Percentiles rank a stretch among this genome's conserved stretches.
phyloP scores from a whole-genome alignment of 352 stramenopile genomes.

The Pythium chondricola region DNA sequence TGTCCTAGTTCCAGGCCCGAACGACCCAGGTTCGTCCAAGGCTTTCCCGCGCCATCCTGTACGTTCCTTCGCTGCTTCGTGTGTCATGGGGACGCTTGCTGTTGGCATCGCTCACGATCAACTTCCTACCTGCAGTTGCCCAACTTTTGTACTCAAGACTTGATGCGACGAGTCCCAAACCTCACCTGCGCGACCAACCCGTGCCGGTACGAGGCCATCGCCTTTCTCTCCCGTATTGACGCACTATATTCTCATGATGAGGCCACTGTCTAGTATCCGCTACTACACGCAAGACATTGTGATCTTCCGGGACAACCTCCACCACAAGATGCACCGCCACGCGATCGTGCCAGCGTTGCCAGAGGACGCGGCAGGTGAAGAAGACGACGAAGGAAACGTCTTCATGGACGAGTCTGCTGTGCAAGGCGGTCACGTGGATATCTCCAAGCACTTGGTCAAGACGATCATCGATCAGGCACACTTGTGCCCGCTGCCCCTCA shows the following conservation, averaged over 20 bases:
- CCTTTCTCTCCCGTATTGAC: background rate
- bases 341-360: constrained; percentile 57
- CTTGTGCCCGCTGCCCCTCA: constrained; percentile 85
- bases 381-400: constrained; percentile 24
- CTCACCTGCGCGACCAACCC: constrained; percentile 88
- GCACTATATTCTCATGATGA: background rate
- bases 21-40: constrained; percentile 82
- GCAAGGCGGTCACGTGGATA: constrained; percentile 48
- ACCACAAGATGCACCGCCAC: constrained; percentile 89
- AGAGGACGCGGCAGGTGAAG: constrained; percentile 28
- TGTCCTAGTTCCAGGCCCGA: constrained; percentile 89
- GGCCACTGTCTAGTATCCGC: constrained; percentile 74
- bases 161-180: constrained; percentile 62
- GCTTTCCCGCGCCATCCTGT: constrained; percentile 81
- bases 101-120: too few relatives aligned
- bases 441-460: constrained; percentile 85
- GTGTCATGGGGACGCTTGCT: too few relatives aligned
- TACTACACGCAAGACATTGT: constrained; percentile 93
- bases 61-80: constrained; percentile 1
- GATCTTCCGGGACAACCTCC: constrained; percentile 89
- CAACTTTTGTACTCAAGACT: constrained; percentile 62
- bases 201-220: constrained; percentile 44
- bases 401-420: constrained; percentile 12
- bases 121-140: too few relatives aligned
- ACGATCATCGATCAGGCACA: constrained; percentile 92